Evolutionary conservation across 352 stramenopile species (phyloP).

Genomic region (Pythium aristosporum): DNA sequence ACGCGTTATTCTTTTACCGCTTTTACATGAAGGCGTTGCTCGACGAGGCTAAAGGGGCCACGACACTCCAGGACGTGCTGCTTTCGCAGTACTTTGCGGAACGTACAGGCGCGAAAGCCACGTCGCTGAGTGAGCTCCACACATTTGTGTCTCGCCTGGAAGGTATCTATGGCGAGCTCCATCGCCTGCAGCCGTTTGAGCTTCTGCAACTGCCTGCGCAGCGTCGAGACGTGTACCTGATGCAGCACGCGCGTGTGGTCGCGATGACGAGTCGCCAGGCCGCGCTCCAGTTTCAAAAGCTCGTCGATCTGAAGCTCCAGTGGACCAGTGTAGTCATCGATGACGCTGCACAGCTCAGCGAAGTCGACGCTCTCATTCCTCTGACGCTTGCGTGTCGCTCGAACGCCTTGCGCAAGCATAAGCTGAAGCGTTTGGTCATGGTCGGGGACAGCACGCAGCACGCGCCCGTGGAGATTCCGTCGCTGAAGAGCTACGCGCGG

Average conservation of each 20-base stretch:
- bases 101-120: conserved; percentile 29
- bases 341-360: conserved; percentile 94
- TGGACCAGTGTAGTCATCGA: conserved; percentile 94
- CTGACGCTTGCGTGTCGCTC: conserved; percentile 80
- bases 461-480: conserved; percentile 87
- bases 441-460: conserved; percentile 94
- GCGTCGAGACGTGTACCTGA: conserved; percentile 93
- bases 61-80: conserved; percentile 6
- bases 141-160: conserved; percentile 74
- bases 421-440: conserved; percentile 92
- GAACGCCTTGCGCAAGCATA: conserved; percentile 9
- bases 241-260: conserved; percentile 93
- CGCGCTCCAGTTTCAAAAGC: conserved; percentile 81
- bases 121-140: conserved; percentile 28
- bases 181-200: conserved; percentile 93
- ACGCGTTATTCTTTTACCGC: conserved; percentile 93
- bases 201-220: conserved; percentile 91
- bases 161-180: conserved; percentile 92
- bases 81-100: conserved; percentile 43
- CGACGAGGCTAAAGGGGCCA: conserved; percentile 32
- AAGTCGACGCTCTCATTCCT: conserved; percentile 93
- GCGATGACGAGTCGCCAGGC: conserved; percentile 96
- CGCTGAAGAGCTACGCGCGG: conserved; percentile 85
- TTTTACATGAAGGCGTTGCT: conserved; percentile 88
- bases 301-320: conserved; percentile 83